Evolutionary conservation across 768 basidiomycete genomes (phyloP).

Genomic region (Gyrodon lividus): DNA sequence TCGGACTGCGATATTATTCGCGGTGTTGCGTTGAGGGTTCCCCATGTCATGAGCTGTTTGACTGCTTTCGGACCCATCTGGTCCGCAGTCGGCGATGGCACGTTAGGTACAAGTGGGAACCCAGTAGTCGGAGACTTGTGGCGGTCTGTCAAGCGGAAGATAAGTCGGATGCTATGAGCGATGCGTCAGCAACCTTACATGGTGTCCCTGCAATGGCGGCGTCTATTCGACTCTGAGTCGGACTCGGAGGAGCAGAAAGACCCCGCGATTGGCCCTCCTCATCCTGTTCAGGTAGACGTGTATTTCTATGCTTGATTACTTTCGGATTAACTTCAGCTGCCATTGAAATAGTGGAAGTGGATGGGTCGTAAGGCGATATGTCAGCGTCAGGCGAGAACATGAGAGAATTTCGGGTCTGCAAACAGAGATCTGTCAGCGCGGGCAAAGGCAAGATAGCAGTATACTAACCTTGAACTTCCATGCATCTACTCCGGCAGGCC

Average conservation of each 20-base stretch:
- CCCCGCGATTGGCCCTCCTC: slow-evolving; percentile 42
- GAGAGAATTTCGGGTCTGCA: slow-evolving; percentile 85
- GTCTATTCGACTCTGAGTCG: slow-evolving; percentile 84
- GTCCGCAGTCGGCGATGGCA: slow-evolving; percentile 86
- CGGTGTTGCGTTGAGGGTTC: slow-evolving; percentile 88
- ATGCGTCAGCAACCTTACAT: slow-evolving; percentile 52
- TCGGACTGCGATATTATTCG: slow-evolving; percentile 72
- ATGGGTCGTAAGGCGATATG: slow-evolving; percentile 67
- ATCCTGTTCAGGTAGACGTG: slow-evolving; percentile 76
- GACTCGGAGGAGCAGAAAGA: slow-evolving; percentile 73
- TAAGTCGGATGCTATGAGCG: slow-evolving; percentile 9
- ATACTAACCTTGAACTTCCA: slow-evolving; percentile 76
- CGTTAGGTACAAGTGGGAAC: slow-evolving; percentile 77
- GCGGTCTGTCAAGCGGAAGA: slow-evolving; percentile 46
- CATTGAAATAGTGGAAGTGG: slow-evolving; percentile 27
- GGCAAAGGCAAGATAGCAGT: not conserved
- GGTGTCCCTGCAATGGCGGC: slow-evolving; percentile 93
- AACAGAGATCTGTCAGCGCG: not conserved
- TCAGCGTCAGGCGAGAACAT: slow-evolving; percentile 97
- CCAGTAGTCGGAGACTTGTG: slow-evolving; percentile 55
- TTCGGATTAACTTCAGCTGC: slow-evolving; percentile 47
- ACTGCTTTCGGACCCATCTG: slow-evolving; percentile 79
- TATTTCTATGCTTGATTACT: slow-evolving; percentile 75
- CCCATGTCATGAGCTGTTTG: slow-evolving; percentile 97
- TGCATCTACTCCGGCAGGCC: slow-evolving; percentile 70